Evolutionary conservation across 257 asterid species (phyloP).

Genomic region (Leonotis leonurus): DNA sequence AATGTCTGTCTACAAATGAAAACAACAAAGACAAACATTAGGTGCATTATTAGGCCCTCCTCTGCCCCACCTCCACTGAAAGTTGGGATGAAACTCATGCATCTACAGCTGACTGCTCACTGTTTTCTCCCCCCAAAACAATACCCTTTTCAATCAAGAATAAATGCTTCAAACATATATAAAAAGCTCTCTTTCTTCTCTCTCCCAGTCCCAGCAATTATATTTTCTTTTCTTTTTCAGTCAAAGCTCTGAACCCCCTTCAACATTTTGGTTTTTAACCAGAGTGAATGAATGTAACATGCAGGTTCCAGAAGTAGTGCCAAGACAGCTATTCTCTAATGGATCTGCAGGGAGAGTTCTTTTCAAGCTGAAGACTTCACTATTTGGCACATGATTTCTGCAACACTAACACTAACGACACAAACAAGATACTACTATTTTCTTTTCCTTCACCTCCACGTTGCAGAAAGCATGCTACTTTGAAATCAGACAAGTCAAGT

Average conservation of each 20-base stretch:
- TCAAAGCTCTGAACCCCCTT: constrained; percentile 31
- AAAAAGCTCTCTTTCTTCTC: not conserved
- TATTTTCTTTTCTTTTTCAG: constrained; percentile 14
- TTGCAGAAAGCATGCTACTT: constrained; percentile 23
- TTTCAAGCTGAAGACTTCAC: constrained; percentile 29
- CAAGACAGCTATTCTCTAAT: constrained; percentile 26
- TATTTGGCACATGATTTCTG: constrained; percentile 51
- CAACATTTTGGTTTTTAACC: constrained; percentile 14
- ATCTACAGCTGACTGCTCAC: constrained; percentile 32
- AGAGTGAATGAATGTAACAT: constrained; percentile 25
- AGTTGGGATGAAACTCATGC: constrained; percentile 45
- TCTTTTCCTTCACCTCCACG: constrained; percentile 10
- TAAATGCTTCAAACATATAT: constrained; percentile 12
- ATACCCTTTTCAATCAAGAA: constrained; percentile 26
- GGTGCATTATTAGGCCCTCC: constrained; percentile 38
- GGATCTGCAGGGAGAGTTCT: constrained; percentile 37
- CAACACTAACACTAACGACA: constrained; percentile 33
- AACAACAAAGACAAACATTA: constrained; percentile 31
- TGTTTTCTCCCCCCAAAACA: constrained; percentile 28
- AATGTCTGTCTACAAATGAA: constrained; percentile 34
- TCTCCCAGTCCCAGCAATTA: not conserved
- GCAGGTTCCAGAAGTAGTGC: constrained; percentile 38
- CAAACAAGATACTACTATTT: too few species aligned
- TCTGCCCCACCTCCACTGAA: constrained; percentile 34
- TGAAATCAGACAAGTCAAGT: constrained; percentile 34